phyloP scores from a whole-genome alignment of 2,329 filamentous ascomycete genomes.

The Samsoniella hepiali region DNA sequence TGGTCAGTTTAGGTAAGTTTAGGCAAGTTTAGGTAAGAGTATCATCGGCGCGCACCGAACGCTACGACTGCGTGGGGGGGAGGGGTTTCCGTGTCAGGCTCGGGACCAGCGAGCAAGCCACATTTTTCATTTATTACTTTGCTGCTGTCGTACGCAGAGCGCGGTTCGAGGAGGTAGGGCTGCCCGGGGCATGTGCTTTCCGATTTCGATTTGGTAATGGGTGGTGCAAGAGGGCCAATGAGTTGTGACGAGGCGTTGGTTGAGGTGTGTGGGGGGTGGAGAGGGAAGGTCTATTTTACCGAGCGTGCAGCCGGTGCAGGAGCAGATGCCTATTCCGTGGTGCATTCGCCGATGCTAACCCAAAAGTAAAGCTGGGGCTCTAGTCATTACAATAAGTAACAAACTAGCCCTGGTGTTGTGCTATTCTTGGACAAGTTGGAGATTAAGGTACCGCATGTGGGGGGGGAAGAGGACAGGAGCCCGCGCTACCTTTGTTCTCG shows the following conservation, averaged over 20 bases:
- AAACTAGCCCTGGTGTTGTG: background rate
- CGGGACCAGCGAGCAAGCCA: too few species aligned
- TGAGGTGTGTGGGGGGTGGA: background rate
- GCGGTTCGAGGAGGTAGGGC: too few species aligned
- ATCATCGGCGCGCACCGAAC: background rate
- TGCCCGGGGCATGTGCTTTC: background rate
- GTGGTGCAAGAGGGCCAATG: background rate
- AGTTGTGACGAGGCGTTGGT: background rate
- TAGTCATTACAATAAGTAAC: too few species aligned
- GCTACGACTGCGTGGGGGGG: background rate
- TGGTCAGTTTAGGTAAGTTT: background rate
- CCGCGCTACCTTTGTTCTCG: too few species aligned
- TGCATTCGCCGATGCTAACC: constrained; percentile 7
- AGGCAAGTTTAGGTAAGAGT: background rate
- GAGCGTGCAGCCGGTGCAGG: background rate
- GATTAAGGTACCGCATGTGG: too few species aligned
- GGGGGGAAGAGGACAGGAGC: too few species aligned
- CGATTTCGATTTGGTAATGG: constrained; percentile 10
- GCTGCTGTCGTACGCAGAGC: too few species aligned
- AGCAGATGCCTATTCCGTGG: constrained; percentile 5
- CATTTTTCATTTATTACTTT: too few species aligned
- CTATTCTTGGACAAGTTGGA: background rate
- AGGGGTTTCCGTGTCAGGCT: background rate
- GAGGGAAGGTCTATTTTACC: background rate
- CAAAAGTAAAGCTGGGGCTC: background rate